Base-by-base conservation (phyloP, 176 grass and related monocot genomes). In the Poa pratensis region DNA sequence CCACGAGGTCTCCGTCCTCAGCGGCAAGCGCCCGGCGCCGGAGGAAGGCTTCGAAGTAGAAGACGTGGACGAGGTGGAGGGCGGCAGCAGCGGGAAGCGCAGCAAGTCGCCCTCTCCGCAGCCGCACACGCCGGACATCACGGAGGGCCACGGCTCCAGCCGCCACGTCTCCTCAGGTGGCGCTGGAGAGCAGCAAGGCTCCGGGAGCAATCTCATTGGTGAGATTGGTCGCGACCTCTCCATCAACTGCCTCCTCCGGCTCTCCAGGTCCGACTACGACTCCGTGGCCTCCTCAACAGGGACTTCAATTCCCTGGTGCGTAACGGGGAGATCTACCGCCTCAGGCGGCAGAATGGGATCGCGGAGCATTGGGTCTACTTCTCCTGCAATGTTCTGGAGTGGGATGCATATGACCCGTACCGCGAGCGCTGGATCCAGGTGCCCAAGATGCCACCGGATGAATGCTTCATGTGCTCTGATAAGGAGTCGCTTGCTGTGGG, bases 401-500 rank as follows among this genome's bases (percentile, higher is more conserved):
- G 96, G 96, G 89, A 94, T 5, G 96, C 96, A 1, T 99, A 96
- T 60, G 90, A 99, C 79, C 93, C 93, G 20, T 99, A 96, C 69
- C 82, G 93, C 0, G 69, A 64, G 12, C 88, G 91, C 57, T 99
- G 96, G 96, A 88, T 99, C 86, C 83, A 57, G 15, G 84, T 97
- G 73, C 96, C 96, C 60, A 91, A 73, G 90, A 96, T 99, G 96
- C 96, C 93, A 17, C 91, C 88, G 2, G 91, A 89, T 20, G 93
- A 99, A 60, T 96, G 86, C 83, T 99, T 99, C 82, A 94, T 92
- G 88, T 94, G 89, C 79, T 92, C 90, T 15, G 96, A 99, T 61
- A 99, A 99, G 85, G 96, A 99, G 67, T 99, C 96, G 0, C 93
- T 99, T 12, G 96, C 93, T 12, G 96, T 99, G 15, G 96, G 93